Evolutionary conservation across 1,139 yeast species (phyloP).

Genomic region (Kodamaea derodonti): DNA sequence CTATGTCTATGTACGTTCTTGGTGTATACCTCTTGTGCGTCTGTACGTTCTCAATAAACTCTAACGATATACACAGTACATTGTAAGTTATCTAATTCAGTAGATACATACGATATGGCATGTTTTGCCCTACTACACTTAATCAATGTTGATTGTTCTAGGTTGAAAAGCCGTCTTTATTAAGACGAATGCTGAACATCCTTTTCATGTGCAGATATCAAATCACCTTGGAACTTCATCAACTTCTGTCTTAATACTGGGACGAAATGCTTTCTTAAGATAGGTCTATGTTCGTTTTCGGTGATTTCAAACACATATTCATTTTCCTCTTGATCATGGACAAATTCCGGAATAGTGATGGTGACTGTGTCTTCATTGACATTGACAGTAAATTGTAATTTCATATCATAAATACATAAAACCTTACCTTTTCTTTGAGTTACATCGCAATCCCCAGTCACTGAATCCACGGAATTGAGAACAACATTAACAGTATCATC

Average conservation of each 20-base stretch:
- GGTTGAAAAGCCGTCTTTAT: too few species aligned
- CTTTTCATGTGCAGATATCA: slow-evolving; percentile 56
- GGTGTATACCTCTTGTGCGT: too few species aligned
- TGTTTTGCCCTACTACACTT: too few species aligned
- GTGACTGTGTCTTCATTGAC: slow-evolving; percentile 30
- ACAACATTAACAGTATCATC: slow-evolving; percentile 31
- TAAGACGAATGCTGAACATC: slow-evolving; percentile 61
- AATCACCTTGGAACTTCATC: slow-evolving; percentile 56
- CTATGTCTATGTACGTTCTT: too few species aligned
- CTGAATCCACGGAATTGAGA: slow-evolving; percentile 39
- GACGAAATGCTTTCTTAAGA: slow-evolving; percentile 44
- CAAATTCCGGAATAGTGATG: slow-evolving; percentile 58
- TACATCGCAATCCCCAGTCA: slow-evolving; percentile 75
- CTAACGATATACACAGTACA: too few species aligned
- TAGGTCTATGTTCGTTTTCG: slow-evolving; percentile 22
- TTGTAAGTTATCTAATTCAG: too few species aligned
- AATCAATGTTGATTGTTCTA: too few species aligned
- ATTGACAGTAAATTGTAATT: slow-evolving; percentile 43
- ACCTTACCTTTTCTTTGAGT: slow-evolving; percentile 81
- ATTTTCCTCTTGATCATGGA: slow-evolving; percentile 67
- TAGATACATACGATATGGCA: too few species aligned
- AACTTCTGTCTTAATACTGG: slow-evolving; percentile 50
- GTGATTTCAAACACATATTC: slow-evolving; percentile 55
- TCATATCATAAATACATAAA: slow-evolving; percentile 68
- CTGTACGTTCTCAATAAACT: too few species aligned